phyloP scores from a whole-genome alignment of 2,329 filamentous ascomycete genomes.

The Hypoxylon rubiginosum region DNA sequence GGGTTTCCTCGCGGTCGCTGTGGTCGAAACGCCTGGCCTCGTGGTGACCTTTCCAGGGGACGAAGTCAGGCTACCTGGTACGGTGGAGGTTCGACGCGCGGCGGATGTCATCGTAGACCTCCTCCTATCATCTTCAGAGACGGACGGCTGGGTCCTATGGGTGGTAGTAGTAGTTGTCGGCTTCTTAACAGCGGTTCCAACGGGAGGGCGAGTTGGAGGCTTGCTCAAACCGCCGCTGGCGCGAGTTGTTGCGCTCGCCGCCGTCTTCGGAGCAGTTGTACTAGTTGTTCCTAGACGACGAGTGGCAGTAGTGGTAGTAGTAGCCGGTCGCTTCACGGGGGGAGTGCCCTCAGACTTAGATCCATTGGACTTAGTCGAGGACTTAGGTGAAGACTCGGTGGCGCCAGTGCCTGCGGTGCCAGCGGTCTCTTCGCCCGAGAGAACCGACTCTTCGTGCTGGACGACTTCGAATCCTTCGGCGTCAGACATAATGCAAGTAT shows the following conservation, averaged over 20 bases:
- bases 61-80: conserved; percentile 56
- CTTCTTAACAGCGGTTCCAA: conserved; percentile 53
- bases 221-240: conserved; percentile 60
- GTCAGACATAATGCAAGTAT: conserved; percentile 59
- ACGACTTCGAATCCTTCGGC: conserved; percentile 61
- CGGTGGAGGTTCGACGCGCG: conserved; percentile 60
- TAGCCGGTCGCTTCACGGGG: conserved; percentile 55
- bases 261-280: conserved; percentile 45
- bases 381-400: conserved; percentile 49
- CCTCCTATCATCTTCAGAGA: conserved; percentile 65
- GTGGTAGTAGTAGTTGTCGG: conserved; percentile 54
- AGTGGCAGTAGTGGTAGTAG: conserved; percentile 49
- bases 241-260: conserved; percentile 53
- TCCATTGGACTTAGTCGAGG: conserved; percentile 49
- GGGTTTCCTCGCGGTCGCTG: conserved; percentile 52
- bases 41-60: conserved; percentile 53
- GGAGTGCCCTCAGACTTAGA: conserved; percentile 53
- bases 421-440: conserved; percentile 53
- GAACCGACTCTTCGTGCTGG: conserved; percentile 59
- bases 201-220: conserved; percentile 63
- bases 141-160: conserved; percentile 63
- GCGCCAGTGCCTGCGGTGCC: conserved; percentile 47
- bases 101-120: conserved; percentile 57
- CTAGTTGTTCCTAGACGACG: conserved; percentile 54
- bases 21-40: conserved; percentile 52